Evolutionary conservation across 495 filamentous ascomycete genomes (phyloP).

Genomic region (Bombardia bombarda): DNA sequence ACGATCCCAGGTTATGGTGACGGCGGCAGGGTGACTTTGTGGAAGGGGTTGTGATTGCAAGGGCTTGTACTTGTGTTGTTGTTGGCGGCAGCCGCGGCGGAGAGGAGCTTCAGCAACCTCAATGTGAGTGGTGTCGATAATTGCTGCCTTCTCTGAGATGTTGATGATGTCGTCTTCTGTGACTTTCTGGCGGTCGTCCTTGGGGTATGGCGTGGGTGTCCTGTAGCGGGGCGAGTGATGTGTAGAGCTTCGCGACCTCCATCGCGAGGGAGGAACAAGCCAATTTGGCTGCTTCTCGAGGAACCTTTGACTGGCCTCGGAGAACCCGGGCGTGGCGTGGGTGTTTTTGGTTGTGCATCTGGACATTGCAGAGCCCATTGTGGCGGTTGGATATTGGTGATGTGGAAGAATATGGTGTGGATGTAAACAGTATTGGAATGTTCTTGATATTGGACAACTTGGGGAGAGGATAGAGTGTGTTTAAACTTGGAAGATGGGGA

Average conservation of each 20-base stretch:
- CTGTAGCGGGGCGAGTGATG: constrained; percentile 19
- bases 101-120: constrained; percentile 2
- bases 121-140: constrained; percentile 10
- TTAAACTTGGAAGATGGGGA: neutral
- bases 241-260: constrained; percentile 6
- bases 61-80: neutral
- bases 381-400: neutral
- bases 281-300: constrained; percentile 24
- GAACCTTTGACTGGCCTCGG: constrained; percentile 18
- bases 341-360: constrained; percentile 10
- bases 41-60: neutral
- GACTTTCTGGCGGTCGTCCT: constrained; percentile 13
- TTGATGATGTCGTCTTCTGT: neutral
- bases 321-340: neutral
- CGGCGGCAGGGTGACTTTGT: constrained; percentile 1
- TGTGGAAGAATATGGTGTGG: neutral
- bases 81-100: neutral
- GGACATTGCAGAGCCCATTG: constrained; percentile 20
- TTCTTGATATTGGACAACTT: no score
- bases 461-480: neutral
- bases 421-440: neutral
- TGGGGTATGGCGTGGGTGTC: constrained; percentile 22
- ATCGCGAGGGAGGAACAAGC: constrained; percentile 13
- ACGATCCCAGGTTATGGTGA: constrained; percentile 16
- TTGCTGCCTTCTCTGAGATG: constrained; percentile 12